Evolutionary conservation across 805 yeast species (phyloP), one percentile per base, ranked within the genome.

Genomic region (Nakazawaea ernobii): DNA sequence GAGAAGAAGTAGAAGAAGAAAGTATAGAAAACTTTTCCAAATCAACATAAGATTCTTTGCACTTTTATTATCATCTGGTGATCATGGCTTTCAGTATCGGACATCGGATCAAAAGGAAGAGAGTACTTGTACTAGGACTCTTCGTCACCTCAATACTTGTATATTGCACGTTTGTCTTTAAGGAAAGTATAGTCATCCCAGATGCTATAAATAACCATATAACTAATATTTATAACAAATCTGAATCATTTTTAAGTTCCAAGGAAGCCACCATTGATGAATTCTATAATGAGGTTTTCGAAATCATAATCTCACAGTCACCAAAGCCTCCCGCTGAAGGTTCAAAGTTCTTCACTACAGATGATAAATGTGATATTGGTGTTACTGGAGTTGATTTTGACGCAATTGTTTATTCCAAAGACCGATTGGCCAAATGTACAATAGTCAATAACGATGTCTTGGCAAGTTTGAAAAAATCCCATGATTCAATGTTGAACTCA

Each of bases 381-480:
- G 11, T 32, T 6, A 26, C 32, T 7, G 43, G 43, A 4, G 26
- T 32, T 15, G 35, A 32, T 15, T 9, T 10, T 13, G 48, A 38
- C 24, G 10, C 30, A 6, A 6, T 17, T 4, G 17, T 44, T 24
- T 44, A 44, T 26, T 32, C 43, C n/a, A 29, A 32, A 14, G 20
- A 38, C 4, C 9, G 14, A 14, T 20, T 44, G 3, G 82, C 77
- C 48, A 67, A 70, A 14, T 79, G 76, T 58, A 64, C 82, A 35
- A 60, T 68, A 2, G 59, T 39, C 5, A 39, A 29, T 7, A 11
- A n/a, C 5, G 17, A 14, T 5, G 20, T 11, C 6, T 29, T 36
- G 8, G 14, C 11, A 14, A 14, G 28, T 13, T 64, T 84, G 69
- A 66, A 60, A 27, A 52, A 53, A 14, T 70, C 81, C 3, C 90